Evolutionary conservation across 2,329 filamentous ascomycete genomes (phyloP).

Genomic region (Ophiostoma montium): DNA sequence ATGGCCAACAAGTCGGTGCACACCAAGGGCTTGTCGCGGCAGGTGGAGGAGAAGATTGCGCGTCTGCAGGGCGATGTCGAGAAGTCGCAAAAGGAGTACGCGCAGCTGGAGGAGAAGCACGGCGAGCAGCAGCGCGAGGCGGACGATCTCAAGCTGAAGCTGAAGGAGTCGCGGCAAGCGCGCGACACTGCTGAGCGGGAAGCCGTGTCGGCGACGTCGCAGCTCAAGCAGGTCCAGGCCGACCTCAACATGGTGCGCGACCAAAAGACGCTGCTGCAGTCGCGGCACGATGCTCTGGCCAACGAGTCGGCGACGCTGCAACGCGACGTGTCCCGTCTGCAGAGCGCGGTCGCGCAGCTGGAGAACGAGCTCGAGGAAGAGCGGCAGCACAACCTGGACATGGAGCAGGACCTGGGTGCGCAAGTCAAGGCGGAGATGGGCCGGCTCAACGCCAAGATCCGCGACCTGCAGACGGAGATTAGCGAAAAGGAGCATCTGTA

Average conservation of each 20-base stretch:
- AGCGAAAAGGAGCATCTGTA: slow-evolving; percentile 57
- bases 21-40: slow-evolving; percentile 59
- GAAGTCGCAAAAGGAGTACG: slow-evolving; percentile 32
- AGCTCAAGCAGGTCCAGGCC: slow-evolving; percentile 40
- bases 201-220: slow-evolving; percentile 28
- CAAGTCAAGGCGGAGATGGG: slow-evolving; percentile 35
- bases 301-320: slow-evolving; percentile 54
- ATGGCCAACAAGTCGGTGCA: slow-evolving; percentile 67
- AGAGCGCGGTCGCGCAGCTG: slow-evolving; percentile 32
- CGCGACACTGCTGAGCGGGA: slow-evolving; percentile 26
- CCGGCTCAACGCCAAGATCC: slow-evolving; percentile 43
- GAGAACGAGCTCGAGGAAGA: slow-evolving; percentile 37
- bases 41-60: slow-evolving; percentile 56
- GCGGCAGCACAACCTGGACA: slow-evolving; percentile 41
- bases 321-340: slow-evolving; percentile 40
- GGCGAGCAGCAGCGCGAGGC: slow-evolving; percentile 32
- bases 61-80: slow-evolving; percentile 55
- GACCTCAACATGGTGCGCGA: slow-evolving; percentile 44
- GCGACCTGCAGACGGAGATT: slow-evolving; percentile 47
- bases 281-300: slow-evolving; percentile 51
- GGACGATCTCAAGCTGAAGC: slow-evolving; percentile 28
- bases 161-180: slow-evolving; percentile 30
- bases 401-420: slow-evolving; percentile 43
- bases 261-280: slow-evolving; percentile 57
- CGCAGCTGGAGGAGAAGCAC: slow-evolving; percentile 37